A percentile compares a stretch with the other conserved stretches of the same genome.
phyloP scores from a whole-genome alignment of 257 asterid genomes.

The Capsicum rhomboideum region DNA sequence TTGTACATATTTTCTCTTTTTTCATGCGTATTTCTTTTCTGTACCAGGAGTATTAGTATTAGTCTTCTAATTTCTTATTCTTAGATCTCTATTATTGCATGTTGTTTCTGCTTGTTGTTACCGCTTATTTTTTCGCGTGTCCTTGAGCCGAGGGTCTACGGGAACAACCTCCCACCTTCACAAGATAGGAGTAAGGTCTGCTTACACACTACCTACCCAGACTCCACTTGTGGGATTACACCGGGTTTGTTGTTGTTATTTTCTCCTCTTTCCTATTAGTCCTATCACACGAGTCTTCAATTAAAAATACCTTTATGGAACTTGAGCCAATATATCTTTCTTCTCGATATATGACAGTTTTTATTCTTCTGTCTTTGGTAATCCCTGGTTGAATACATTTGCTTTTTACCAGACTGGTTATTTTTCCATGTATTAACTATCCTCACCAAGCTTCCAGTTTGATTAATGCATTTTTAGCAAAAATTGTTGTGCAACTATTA shows the following conservation, averaged over 20 bases:
- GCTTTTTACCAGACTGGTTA: not conserved
- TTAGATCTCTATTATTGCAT: not conserved
- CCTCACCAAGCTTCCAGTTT: not conserved
- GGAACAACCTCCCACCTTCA: not conserved
- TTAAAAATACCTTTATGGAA: not conserved
- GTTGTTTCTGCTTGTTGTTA: not conserved
- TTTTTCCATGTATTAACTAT: not conserved
- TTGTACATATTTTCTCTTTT: not conserved
- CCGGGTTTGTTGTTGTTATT: not conserved
- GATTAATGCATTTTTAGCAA: not conserved
- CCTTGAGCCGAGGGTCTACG: not conserved
- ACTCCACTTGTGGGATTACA: not conserved
- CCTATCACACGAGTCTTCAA: not conserved
- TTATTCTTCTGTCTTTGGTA: not conserved
- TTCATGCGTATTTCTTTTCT: not conserved
- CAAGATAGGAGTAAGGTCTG: not conserved
- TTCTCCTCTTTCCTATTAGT: not conserved
- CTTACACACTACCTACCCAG: not conserved
- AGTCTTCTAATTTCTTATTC: not conserved
- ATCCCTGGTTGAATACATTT: not conserved
- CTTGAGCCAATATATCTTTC: not conserved
- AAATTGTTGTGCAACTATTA: not conserved
- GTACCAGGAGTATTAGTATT: not conserved
- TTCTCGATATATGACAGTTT: not conserved
- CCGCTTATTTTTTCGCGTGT: not conserved